phyloP scores from a whole-genome alignment of 768 basidiomycete genomes.

The Royoungia palumana region DNA sequence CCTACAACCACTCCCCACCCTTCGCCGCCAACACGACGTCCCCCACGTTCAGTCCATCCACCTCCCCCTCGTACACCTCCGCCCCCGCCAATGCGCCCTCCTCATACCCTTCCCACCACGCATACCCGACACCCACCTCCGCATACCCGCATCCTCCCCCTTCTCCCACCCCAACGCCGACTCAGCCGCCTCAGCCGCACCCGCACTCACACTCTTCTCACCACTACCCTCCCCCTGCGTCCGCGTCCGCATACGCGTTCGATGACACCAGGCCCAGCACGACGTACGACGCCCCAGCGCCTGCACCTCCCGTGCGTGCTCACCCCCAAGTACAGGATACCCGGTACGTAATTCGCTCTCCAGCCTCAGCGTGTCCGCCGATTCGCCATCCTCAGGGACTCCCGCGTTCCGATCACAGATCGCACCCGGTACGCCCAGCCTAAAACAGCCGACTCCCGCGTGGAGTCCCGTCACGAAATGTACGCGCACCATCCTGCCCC shows the following conservation, averaged over 20 bases:
- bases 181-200: conserved; percentile 22
- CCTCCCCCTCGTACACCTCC: conserved; percentile 18
- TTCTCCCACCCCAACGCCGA: conserved; percentile 31
- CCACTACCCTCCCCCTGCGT: conserved; percentile 22
- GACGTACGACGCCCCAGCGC: conserved; percentile 17
- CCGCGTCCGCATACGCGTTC: conserved; percentile 19
- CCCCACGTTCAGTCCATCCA: conserved; percentile 22
- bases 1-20: conserved; percentile 20
- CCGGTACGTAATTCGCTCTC: conserved; percentile 16
- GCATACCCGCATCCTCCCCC: conserved; percentile 27
- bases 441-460: conserved; percentile 19
- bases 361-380: neutral
- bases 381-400: conserved; percentile 20
- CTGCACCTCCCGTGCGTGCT: conserved; percentile 14
- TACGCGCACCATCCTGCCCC: conserved; percentile 16
- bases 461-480: conserved; percentile 27
- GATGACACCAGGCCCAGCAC: conserved; percentile 18
- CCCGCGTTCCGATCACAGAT: conserved; percentile 21
- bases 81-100: conserved; percentile 9
- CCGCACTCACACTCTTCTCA: conserved; percentile 16
- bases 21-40: conserved; percentile 20
- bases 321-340: conserved; percentile 21
- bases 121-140: conserved; percentile 26
- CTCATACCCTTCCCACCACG: conserved; percentile 16
- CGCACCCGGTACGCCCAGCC: conserved; percentile 24